A percentile compares a stretch with the other conserved stretches of the same genome.
Evolutionary conservation across 2,329 filamentous ascomycete species (phyloP).

Genomic region (Colletotrichum scovillei): DNA sequence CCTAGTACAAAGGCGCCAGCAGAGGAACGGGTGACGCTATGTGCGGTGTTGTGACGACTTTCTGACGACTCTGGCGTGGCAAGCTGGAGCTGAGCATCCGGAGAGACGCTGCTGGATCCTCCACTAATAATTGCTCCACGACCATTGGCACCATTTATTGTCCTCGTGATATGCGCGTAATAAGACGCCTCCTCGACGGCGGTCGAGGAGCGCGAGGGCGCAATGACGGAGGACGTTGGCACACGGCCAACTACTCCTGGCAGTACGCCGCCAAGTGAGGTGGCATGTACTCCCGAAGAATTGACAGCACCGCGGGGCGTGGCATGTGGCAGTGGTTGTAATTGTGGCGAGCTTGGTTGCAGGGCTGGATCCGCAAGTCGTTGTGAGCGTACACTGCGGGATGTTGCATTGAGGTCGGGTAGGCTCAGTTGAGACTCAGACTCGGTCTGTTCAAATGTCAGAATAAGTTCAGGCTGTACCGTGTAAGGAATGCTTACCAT

Average conservation of each 20-base stretch:
- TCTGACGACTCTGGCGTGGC: not conserved
- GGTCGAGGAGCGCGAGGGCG: not conserved
- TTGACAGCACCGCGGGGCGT: not conserved
- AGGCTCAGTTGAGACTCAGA: not conserved
- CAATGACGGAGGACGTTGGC: not conserved
- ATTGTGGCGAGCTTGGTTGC: not conserved
- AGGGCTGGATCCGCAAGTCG: not conserved
- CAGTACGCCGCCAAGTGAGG: not conserved
- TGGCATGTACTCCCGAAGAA: not conserved
- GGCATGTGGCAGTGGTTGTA: not conserved
- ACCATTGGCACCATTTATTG: not conserved
- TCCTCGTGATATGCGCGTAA: not conserved
- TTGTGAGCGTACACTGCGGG: not conserved
- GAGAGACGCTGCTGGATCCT: not conserved
- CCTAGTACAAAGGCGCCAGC: not conserved
- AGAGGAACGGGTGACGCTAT: not conserved
- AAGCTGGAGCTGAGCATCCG: not conserved
- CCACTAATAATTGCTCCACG: not conserved
- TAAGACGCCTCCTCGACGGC: not conserved
- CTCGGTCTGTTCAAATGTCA: slow-evolving; percentile 11
- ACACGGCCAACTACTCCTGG: not conserved
- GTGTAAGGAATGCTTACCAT: not conserved
- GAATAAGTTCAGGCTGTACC: not conserved
- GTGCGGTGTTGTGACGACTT: not conserved
- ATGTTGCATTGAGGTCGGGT: not conserved